Base-by-base conservation (phyloP, 257 asterid genomes). In the Capsicum pubescens region DNA sequence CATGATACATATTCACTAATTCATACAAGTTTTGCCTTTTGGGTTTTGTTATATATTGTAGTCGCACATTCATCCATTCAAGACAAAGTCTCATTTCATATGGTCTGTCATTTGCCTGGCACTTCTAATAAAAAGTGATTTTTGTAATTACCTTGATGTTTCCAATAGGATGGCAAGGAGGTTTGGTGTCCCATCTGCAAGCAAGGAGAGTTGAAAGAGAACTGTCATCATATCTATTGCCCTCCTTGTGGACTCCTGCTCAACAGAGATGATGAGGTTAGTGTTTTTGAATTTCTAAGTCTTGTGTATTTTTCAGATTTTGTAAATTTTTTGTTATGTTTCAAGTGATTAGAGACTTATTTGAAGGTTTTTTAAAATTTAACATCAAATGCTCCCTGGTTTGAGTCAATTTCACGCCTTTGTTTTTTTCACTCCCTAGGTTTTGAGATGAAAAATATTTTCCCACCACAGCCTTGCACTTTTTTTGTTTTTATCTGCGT, bases 161-260 rank as follows among this genome's bases (percentile, higher is more conserved):
- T 83, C 84, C 76, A 61, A 85, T 86, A 92, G 97, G 97, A 70
- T 57, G 50, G 69, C 21, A 87, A 90, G 87, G 93, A 88, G 89
- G 91, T 94, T 70, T 97, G 98, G 97, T 97, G 99, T 84, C 98
- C 99, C 84, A 86, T 93, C 83, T 97, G 98, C 95, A 97, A 95
- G 92, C 91, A 83, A 63, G 97, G 93, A 83, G 92, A 90, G 86
- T 87, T 97, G 81, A 94, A 82, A 85, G 93, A 95, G 86, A 90
- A 89, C 85, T 82, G 76, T 79, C 87, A 79, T 85, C 84, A 83
- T 69, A 93, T 97, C 83, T 86, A 63, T 84, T 97, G 98, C 93
- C 83, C 85, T 81, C 90, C 14, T 56, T 95, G 99, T 89, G 89
- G 86, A 77, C 88, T 97, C 84, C 86, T 86, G 87, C 92, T 97